Evolutionary conservation across 164 flowering plant species (phyloP), one percentile per base, ranked within the genome.

Genomic region (Taxillus chinensis): DNA sequence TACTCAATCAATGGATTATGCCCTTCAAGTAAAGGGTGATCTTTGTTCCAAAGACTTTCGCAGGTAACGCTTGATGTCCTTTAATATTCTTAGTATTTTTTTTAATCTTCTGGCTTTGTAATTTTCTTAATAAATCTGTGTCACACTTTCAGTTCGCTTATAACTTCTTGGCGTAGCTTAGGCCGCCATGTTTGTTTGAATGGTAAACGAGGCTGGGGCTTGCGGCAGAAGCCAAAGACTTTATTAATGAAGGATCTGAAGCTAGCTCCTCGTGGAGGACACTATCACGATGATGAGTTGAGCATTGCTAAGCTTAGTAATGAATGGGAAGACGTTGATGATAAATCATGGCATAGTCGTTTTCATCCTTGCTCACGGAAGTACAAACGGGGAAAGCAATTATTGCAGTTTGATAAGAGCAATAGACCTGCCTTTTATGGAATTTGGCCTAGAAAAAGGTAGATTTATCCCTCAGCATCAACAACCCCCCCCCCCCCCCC

Each of bases 361-460:
- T 40, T 67, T 61, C 42, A n/a, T 64, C 14, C 62, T 55, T 61
- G 49, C 63, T 43, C 62, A 15, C 77, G 55, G 61, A 76, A 73
- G 71, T 53, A 59, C 64, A 69, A 45, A 17, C 66, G 68, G 17
- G 68, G 74, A 52, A 91, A 67, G 74, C 83, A 95, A 70, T 74
- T 95, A 64, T 67, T 91, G 70, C 99, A 91, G 72, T 91, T 89
- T 75, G 92, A 87, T 75, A 87, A 95, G 75, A 83, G 92, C 72
- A 60, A 75, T 57, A 86, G 99, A 72, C 97, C 99, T 71, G 97
- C 97, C 55, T 95, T 86, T 81, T 91, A 89, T 79, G 99, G 99
- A 8, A 73, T 83, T 59, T 76, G 90, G 84, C 89, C 86, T 10
- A 78, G 61, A 71, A 83, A 79, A 78, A 95, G 96, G 99, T 77